Evolutionary conservation across 2,329 filamentous ascomycete genomes (phyloP).

Genomic region (Trichoderma semiorbis): DNA sequence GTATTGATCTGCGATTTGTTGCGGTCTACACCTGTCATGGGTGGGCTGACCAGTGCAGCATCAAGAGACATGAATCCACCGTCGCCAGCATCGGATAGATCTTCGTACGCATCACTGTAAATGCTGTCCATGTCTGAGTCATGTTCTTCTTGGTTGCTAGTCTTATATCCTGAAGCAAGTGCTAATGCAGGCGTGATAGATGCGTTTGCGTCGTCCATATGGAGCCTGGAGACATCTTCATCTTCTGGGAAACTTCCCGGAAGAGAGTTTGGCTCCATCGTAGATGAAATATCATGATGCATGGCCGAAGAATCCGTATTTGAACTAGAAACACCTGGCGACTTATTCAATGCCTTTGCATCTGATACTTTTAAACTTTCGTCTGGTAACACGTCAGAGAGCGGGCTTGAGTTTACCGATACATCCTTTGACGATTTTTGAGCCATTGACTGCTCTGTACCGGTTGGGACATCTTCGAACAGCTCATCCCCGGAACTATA

Average conservation of each 20-base stretch:
- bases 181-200: constrained; percentile 15
- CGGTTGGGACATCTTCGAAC: not conserved
- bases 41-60: constrained; percentile 63
- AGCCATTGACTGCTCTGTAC: not conserved
- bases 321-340: not conserved
- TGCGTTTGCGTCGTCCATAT: not conserved
- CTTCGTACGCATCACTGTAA: constrained; percentile 76
- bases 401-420: not conserved
- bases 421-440: not conserved
- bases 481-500: constrained; percentile 33
- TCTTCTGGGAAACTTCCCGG: constrained; percentile 16
- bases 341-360: not conserved
- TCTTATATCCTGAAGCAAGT: constrained; percentile 23
- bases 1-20: not conserved
- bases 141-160: constrained; percentile 31
- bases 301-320: not conserved
- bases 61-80: constrained; percentile 70
- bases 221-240: not conserved
- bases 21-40: not conserved
- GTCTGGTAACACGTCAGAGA: not conserved
- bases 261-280: not conserved
- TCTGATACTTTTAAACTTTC: not conserved
- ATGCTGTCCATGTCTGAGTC: constrained; percentile 53
- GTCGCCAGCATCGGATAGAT: constrained; percentile 61
- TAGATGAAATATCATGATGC: not conserved